A percentile compares a stretch with the other conserved stretches of the same genome.
phyloP scores from a whole-genome alignment of 306 rosid species.

The Medicago lupulina region DNA sequence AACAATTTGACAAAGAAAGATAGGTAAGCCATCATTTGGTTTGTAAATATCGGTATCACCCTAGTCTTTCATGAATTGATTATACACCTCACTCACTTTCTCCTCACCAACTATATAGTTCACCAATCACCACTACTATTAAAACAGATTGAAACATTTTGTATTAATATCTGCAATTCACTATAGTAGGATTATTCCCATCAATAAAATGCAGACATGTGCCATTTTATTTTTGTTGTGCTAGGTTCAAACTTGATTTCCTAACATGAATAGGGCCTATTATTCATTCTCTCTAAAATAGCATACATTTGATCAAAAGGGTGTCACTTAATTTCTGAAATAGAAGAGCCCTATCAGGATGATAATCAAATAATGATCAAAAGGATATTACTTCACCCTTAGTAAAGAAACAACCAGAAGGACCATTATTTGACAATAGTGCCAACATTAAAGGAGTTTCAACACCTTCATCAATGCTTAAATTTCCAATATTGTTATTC shows the following conservation, averaged over 20 bases:
- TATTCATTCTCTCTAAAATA: not conserved
- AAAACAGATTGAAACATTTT: not conserved
- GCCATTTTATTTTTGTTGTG: not conserved
- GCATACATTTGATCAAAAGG: conserved; percentile 37
- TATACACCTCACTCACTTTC: too few species aligned
- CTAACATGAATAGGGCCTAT: not conserved
- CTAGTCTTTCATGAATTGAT: too few species aligned
- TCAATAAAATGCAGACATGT: too few species aligned
- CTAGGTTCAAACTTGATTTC: not conserved
- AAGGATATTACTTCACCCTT: conserved; percentile 41
- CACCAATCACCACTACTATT: too few species aligned
- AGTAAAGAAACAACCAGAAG: conserved; percentile 49
- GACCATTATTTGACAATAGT: conserved; percentile 32
- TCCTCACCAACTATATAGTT: too few species aligned
- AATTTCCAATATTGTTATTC: conserved; percentile 38
- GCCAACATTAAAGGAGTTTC: conserved; percentile 47
- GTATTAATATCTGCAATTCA: not conserved
- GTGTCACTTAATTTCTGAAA: conserved; percentile 23
- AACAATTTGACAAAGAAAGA: too few species aligned
- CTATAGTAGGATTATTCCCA: not conserved
- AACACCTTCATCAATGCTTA: conserved; percentile 53
- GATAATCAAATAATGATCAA: conserved; percentile 24
- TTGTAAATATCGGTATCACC: too few species aligned
- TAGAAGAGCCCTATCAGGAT: not conserved
- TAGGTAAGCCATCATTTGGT: too few species aligned